Percentiles rank a stretch among this genome's conserved stretches.
phyloP scores from a whole-genome alignment of 352 stramenopile genomes.

The Pythium rhizo-oryzae region DNA sequence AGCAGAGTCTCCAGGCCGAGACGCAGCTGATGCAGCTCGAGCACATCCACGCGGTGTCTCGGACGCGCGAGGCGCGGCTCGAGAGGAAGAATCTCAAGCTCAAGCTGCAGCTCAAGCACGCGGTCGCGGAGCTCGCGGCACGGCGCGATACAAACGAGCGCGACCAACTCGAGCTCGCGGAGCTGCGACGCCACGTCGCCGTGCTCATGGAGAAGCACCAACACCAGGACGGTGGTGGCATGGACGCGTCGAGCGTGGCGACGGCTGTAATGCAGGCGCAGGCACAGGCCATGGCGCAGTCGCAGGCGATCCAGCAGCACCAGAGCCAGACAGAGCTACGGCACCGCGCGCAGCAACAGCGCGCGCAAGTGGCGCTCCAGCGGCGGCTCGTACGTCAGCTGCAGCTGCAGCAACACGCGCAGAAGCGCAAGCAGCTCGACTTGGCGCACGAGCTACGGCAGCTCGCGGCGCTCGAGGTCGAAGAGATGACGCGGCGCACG shows the following conservation, averaged over 20 bases:
- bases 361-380: constrained; percentile 13
- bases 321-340: constrained; percentile 13
- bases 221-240: neutral
- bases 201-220: constrained; percentile 40
- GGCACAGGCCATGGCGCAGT: constrained; percentile 10
- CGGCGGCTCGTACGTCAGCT: constrained; percentile 26
- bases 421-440: constrained; percentile 39
- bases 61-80: constrained; percentile 18
- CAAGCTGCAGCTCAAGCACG: constrained; percentile 31
- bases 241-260: constrained; percentile 19
- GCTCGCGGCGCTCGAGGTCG: constrained; percentile 38
- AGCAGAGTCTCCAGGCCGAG: constrained; percentile 27
- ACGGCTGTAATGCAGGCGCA: constrained; percentile 26
- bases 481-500: constrained; percentile 29
- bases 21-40: constrained; percentile 25
- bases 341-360: constrained; percentile 18
- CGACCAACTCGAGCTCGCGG: constrained; percentile 29
- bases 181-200: constrained; percentile 36
- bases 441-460: constrained; percentile 41
- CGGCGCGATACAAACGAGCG: constrained; percentile 29
- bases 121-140: constrained; percentile 16
- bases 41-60: constrained; percentile 19
- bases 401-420: constrained; percentile 30
- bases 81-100: constrained; percentile 44
- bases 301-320: constrained; percentile 10